Percentiles rank a stretch among this genome's conserved stretches.
Evolutionary conservation across 2,329 filamentous ascomycete species (phyloP).

Genomic region (Colletotrichum echinochloae): DNA sequence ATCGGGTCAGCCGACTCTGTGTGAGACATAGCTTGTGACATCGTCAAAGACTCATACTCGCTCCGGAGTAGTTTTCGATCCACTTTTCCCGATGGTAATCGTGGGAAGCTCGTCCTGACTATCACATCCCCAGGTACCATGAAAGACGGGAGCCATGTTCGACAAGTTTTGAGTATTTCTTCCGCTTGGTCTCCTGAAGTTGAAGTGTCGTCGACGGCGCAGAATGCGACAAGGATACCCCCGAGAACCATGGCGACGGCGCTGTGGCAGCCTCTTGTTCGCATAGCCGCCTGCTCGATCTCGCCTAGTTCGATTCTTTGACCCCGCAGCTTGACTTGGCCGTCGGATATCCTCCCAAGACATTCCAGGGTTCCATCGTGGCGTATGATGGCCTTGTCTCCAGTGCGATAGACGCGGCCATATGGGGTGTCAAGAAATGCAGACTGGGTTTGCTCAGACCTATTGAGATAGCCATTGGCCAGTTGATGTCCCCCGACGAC

Average conservation of each 20-base stretch:
- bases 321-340: constrained; percentile 88
- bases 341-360: constrained; percentile 80
- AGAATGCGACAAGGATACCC: constrained; percentile 80
- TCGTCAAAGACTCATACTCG: constrained; percentile 38
- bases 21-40: constrained; percentile 3
- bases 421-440: constrained; percentile 78
- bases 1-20: constrained; percentile 25
- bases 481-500: constrained; percentile 85
- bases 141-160: constrained; percentile 80
- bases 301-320: constrained; percentile 87
- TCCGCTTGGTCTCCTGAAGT: constrained; percentile 40
- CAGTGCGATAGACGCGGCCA: constrained; percentile 84
- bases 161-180: constrained; percentile 70
- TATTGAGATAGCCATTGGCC: constrained; percentile 84
- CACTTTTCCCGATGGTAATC: constrained; percentile 85
- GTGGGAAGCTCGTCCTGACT: constrained; percentile 73
- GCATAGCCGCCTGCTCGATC: constrained; percentile 76
- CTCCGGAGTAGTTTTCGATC: constrained; percentile 72
- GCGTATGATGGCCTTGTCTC: constrained; percentile 81
- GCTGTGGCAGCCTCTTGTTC: constrained; percentile 70
- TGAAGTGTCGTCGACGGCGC: constrained; percentile 62
- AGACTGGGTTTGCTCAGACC: constrained; percentile 77
- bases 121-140: constrained; percentile 86
- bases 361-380: constrained; percentile 81
- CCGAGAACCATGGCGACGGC: constrained; percentile 76